Evolutionary conservation across 768 basidiomycete species (phyloP), one percentile per base, ranked within the genome.

Genomic region (Psilocybe azurescens): DNA sequence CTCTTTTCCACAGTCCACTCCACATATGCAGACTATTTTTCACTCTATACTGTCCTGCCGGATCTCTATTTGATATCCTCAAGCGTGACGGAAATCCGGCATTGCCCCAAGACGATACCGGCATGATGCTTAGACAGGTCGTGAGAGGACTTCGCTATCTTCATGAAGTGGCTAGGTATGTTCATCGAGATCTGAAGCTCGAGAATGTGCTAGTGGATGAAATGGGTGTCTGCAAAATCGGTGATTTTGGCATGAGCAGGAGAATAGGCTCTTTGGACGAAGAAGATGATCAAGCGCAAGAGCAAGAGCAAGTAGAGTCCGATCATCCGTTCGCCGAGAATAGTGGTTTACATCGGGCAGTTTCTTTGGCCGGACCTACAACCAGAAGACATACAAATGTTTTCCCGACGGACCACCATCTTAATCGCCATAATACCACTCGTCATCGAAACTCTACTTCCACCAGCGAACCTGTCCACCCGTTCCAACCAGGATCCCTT

Each of bases 151-250:
- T 95, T 70, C 83, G 87, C 56, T 95, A 95, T 77, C 75, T 97
- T 71, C 94, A 97, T 73, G 86, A 89, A 61, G 84, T 85, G 46
- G 89, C 87, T 29, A 76, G 83, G 7, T 86, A 90, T 67, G 90
- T 96, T 57, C 97, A 99, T 78, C 86, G 95, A 68, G 97, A 99
- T 77, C 80, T 99, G 74, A 99, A 99, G 79, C 86, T 97, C 61
- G 97, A 99, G 77, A 99, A 99, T 78, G 88, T 99, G 53, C 86
- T 99, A 47, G 89, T 96, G 56, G 94, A 96, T 73, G 91, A 93
- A 72, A 87, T 86, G 80, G 91, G 93, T 58, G 83, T 89, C n/a
- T 95, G 94, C 79, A 87, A 88, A 70, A 89, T 97, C 33, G 80
- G 81, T 48, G 94, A 96, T 77, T 95, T 96, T 77, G 93, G 94